Conservation (phyloP, 495 filamentous ascomycete genomes). For the Lasiosphaeria miniovina region DNA sequence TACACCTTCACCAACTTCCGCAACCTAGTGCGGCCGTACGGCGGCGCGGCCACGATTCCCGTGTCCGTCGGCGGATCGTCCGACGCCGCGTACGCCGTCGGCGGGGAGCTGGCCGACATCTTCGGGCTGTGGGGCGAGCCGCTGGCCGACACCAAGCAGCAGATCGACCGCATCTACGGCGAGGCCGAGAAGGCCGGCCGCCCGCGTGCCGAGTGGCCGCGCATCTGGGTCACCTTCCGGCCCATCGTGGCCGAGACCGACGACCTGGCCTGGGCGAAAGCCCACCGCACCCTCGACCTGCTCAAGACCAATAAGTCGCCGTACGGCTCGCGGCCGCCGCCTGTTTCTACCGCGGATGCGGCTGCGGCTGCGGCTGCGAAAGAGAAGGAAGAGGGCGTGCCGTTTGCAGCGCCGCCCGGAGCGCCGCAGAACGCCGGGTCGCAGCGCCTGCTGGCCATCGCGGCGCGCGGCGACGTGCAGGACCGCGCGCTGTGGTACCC, state of each 20-base stretch:
- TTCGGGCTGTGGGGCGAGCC: constrained; percentile 58
- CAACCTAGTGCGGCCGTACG: constrained; percentile 47
- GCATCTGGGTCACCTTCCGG: constrained; percentile 57
- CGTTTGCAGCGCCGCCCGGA: constrained; percentile 11
- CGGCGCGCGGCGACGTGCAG: constrained; percentile 50
- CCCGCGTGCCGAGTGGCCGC: constrained; percentile 38
- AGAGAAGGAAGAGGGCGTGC: not conserved
- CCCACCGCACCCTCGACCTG: constrained; percentile 45
- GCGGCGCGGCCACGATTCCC: constrained; percentile 40
- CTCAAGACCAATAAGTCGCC: constrained; percentile 26
- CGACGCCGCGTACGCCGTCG: constrained; percentile 51
- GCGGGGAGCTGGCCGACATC: constrained; percentile 51
- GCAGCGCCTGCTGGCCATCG: constrained; percentile 52
- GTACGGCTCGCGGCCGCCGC: not conserved
- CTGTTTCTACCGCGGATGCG: not conserved
- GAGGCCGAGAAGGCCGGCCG: constrained; percentile 46
- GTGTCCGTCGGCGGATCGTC: constrained; percentile 54
- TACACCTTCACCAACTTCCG: constrained; percentile 52
- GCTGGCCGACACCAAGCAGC: constrained; percentile 53
- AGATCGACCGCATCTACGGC: constrained; percentile 53
- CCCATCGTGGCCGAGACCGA: constrained; percentile 54
- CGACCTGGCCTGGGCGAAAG: constrained; percentile 53
- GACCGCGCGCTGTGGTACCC: constrained; percentile 57
- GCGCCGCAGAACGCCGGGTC: constrained; percentile 53
- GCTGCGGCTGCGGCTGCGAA: not conserved